These are phyloP conservation scores for Penicillium sp. DNA, from an alignment of 2,329 filamentous ascomycete species.

Conservation along the genomic window DNA sequence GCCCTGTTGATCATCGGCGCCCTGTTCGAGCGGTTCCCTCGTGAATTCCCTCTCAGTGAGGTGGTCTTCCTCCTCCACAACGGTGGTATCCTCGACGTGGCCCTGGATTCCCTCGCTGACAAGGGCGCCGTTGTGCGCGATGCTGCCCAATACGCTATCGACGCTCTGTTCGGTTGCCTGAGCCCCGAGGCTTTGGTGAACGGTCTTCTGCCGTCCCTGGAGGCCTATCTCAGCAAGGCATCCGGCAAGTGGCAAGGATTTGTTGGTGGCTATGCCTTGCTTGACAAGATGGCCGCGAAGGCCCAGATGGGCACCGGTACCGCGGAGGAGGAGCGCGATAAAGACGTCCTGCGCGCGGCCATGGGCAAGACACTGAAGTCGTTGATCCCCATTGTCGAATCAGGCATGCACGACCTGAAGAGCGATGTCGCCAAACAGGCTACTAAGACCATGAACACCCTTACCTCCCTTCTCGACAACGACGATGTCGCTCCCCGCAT, in stretches of 20 bases:
- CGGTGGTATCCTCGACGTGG: conserved; percentile 64
- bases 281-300: conserved; percentile 94
- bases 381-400: conserved; percentile 86
- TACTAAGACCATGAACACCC: conserved; percentile 82
- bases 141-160: conserved; percentile 87
- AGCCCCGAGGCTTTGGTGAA: conserved; percentile 76
- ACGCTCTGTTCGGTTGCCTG: conserved; percentile 76
- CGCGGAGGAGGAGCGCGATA: conserved; percentile 77
- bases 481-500: conserved; percentile 93
- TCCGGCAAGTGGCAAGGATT: conserved; percentile 97
- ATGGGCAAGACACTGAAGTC: conserved; percentile 77
- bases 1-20: conserved; percentile 93
- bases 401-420: conserved; percentile 96
- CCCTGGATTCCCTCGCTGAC: conserved; percentile 81
- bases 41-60: conserved; percentile 72
- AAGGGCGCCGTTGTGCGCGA: conserved; percentile 86
- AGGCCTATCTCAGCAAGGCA: conserved; percentile 71
- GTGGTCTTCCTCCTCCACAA: conserved; percentile 78
- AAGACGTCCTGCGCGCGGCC: conserved; percentile 82
- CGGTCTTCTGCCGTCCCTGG: conserved; percentile 72
- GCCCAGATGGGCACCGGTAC: conserved; percentile 79
- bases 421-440: conserved; percentile 77
- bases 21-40: conserved; percentile 82
- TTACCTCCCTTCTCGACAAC: conserved; percentile 88
- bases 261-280: conserved; percentile 74